Base-by-base conservation (phyloP, 2,329 filamentous ascomycete species). In the Neofusicoccum kwambonambiense region DNA sequence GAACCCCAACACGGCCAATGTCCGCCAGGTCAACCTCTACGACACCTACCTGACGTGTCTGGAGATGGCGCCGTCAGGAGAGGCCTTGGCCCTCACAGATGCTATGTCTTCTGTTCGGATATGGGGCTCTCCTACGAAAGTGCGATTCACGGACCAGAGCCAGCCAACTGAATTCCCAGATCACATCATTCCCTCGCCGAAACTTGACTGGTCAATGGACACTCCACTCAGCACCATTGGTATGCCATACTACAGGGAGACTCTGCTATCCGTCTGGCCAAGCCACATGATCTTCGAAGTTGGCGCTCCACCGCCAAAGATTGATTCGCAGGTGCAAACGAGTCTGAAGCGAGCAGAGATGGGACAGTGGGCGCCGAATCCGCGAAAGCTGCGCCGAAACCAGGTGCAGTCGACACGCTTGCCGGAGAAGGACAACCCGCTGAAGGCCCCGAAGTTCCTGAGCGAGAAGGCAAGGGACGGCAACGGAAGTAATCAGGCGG, bases 161-260 rank as follows among this genome's bases (percentile, higher is more conserved):
- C 89, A 88, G 64, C 89, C 91, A 8, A 87, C 90, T 1, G 92
- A 96, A 70, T 91, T 93, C 73, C 87, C 90, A 5, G 90, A 92
- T 67, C 69, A 74, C 67, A 81, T 87, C 1, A 81, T 87, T 52
- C 83, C 87, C 13, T 83, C 85, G 2, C 77, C 83, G 0, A 81
- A 85, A 31, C 82, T 92, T 58, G 89, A 92, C 65, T 92, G 90
- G 87, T 87, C 85, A 37, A 76, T 82, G 19, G 90, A 96, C 49
- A 88, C 87, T 4, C 93, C 95, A 0, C 75, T 99, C 47, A 98
- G 89, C 77, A 86, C 88, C 39, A 83, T 98, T 60, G 96, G 95
- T 11, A 90, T 99, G 85, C 94, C 95, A 1, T 96, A 93, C 76
- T 99, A 99, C 76, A 87, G 93, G 67, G 94, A 98, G 67, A 83